Evolutionary conservation across 768 basidiomycete species (phyloP).

Genomic region (Hydnomerulius pinastri): DNA sequence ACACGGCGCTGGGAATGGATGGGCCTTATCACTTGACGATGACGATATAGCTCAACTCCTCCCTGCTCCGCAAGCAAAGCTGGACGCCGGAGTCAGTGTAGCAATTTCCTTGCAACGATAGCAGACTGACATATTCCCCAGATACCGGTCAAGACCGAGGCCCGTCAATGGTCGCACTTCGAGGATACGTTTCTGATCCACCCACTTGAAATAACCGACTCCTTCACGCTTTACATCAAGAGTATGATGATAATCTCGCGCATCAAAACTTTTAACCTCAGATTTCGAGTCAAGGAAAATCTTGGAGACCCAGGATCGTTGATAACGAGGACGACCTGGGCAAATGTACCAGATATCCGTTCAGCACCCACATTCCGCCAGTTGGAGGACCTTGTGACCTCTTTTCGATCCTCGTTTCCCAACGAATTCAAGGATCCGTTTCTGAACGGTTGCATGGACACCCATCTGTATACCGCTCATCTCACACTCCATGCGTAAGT

Average conservation of each 20-base stretch:
- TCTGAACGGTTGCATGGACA: slow-evolving; percentile 52
- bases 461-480: slow-evolving; percentile 50
- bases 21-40: slow-evolving; percentile 72
- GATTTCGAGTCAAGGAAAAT: slow-evolving; percentile 62
- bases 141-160: slow-evolving; percentile 48
- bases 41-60: slow-evolving; percentile 72
- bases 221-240: slow-evolving; percentile 74
- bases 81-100: slow-evolving; percentile 57
- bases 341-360: slow-evolving; percentile 56
- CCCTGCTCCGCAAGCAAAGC: slow-evolving; percentile 60
- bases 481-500: slow-evolving; percentile 36
- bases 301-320: slow-evolving; percentile 50
- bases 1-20: slow-evolving; percentile 67
- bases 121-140: slow-evolving; percentile 22
- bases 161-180: slow-evolving; percentile 70
- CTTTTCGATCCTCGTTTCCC: slow-evolving; percentile 63
- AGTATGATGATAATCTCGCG: slow-evolving; percentile 61
- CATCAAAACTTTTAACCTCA: slow-evolving; percentile 65
- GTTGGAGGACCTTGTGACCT: slow-evolving; percentile 56
- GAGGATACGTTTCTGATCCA: slow-evolving; percentile 61
- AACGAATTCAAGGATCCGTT: slow-evolving; percentile 57
- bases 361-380: slow-evolving; percentile 64
- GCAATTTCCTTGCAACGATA: not conserved
- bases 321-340: slow-evolving; percentile 22
- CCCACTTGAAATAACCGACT: slow-evolving; percentile 63